These are phyloP conservation scores for Farysia itapuensis DNA, from an alignment of 1,284 basidiomycete genomes.

Conservation along the genomic window DNA sequence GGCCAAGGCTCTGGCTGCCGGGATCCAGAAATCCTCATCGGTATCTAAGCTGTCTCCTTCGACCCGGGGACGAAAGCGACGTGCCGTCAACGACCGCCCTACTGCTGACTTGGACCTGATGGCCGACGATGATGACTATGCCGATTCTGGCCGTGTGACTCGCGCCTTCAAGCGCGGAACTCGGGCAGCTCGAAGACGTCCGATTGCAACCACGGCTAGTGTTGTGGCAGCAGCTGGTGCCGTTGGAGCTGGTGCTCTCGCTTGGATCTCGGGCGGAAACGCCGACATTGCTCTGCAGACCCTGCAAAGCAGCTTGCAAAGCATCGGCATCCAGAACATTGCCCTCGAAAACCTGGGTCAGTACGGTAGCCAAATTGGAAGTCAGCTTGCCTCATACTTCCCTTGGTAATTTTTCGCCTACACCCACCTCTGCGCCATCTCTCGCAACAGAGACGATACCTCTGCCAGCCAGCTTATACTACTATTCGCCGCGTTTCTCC, in stretches of 20 bases:
- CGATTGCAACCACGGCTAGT: constrained; percentile 47
- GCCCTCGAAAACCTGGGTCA: constrained; percentile 19
- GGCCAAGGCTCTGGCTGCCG: constrained; percentile 49
- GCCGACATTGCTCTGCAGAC: constrained; percentile 40
- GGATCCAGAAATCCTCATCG: constrained; percentile 30
- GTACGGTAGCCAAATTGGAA: constrained; percentile 4
- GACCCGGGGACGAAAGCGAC: constrained; percentile 36
- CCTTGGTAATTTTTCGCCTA: constrained; percentile 12
- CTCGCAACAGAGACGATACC: constrained; percentile 32
- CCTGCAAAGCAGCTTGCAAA: constrained; percentile 46
- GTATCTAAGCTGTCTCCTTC: constrained; percentile 9
- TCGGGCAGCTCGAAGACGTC: constrained; percentile 38
- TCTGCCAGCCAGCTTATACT: neutral
- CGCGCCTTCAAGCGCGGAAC: constrained; percentile 38
- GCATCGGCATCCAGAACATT: constrained; percentile 15
- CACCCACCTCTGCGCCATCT: constrained; percentile 10
- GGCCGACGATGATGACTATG: constrained; percentile 44
- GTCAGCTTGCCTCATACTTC: constrained; percentile 17
- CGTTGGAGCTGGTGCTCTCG: constrained; percentile 49
- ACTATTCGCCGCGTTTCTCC: neutral
- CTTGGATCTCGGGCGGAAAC: constrained; percentile 52
- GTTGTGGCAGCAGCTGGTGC: constrained; percentile 51
- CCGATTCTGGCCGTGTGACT: constrained; percentile 28
- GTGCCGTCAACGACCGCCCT: constrained; percentile 48
- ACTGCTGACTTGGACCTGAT: constrained; percentile 23